Conservation (phyloP, 371 early-diverging fungal species). For the Rhizopus sp. region DNA sequence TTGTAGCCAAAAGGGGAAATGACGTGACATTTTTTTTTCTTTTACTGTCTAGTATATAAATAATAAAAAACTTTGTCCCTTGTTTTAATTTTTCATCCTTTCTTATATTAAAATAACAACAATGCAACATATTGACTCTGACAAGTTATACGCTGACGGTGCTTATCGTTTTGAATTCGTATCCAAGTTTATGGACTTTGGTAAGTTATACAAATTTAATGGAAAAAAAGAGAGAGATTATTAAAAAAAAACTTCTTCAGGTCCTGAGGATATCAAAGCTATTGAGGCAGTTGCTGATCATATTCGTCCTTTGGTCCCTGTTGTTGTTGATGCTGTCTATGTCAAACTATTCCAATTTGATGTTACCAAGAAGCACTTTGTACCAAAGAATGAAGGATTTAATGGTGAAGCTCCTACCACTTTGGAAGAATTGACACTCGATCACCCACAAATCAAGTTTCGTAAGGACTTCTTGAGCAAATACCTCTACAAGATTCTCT, state of each 20-base stretch:
- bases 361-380: constrained; percentile 63
- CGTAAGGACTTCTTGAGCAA: constrained; percentile 76
- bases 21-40: not conserved
- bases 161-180: constrained; percentile 27
- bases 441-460: constrained; percentile 78
- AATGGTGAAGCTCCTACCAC: constrained; percentile 47
- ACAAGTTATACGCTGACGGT: constrained; percentile 20
- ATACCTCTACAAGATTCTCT: constrained; percentile 74
- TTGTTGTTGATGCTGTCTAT: constrained; percentile 79
- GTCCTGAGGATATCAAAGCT: constrained; percentile 47
- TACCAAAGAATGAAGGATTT: constrained; percentile 73
- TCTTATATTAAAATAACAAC: constrained; percentile 24
- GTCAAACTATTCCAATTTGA: constrained; percentile 62
- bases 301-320: constrained; percentile 73
- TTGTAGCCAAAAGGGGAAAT: constrained; percentile 5
- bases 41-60: not conserved
- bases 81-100: not conserved
- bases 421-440: constrained; percentile 51
- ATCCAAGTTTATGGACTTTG: constrained; percentile 24
- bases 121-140: constrained; percentile 29
- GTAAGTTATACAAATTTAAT: constrained; percentile 6
- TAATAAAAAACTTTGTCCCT: not conserved
- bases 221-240: not conserved
- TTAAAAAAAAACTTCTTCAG: constrained; percentile 10
- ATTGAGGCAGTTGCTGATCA: constrained; percentile 67